Percentiles rank a stretch among this genome's conserved stretches.
Evolutionary conservation across 2,329 filamentous ascomycete species (phyloP).

Genomic region (Bipolaris sorokiniana): DNA sequence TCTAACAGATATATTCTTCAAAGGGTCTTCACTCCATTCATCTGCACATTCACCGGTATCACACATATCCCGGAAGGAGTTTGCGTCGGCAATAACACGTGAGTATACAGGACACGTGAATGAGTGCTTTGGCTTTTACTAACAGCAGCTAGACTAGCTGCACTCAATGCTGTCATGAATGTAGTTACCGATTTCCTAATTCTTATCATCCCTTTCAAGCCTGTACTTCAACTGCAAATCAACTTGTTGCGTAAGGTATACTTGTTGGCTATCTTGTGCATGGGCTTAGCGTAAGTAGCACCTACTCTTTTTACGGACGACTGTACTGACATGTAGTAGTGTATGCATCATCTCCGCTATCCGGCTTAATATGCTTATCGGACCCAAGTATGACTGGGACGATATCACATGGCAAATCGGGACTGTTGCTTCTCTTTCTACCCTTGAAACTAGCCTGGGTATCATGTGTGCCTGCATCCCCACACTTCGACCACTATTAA

Average conservation of each 20-base stretch:
- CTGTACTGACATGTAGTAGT: background rate
- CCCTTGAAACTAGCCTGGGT: background rate
- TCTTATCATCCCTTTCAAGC: background rate
- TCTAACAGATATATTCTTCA: background rate
- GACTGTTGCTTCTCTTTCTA: background rate
- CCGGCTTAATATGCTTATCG: background rate
- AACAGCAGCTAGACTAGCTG: background rate
- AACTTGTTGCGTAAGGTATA: background rate
- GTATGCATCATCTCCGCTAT: slow-evolving; percentile 1
- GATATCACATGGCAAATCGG: background rate
- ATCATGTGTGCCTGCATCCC: background rate
- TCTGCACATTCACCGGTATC: background rate
- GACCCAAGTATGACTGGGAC: background rate
- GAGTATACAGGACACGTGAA: background rate
- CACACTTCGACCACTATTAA: background rate
- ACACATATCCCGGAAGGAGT: background rate
- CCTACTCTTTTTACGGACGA: background rate
- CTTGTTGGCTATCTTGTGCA: background rate
- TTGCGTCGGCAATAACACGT: background rate
- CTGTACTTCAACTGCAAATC: background rate
- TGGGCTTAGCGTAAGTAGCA: background rate
- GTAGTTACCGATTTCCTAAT: background rate
- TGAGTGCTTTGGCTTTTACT: background rate
- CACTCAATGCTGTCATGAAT: background rate
- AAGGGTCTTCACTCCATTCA: background rate